Base-by-base conservation (phyloP, 805 yeast genomes). In the Debaryomyces tyrocola region DNA sequence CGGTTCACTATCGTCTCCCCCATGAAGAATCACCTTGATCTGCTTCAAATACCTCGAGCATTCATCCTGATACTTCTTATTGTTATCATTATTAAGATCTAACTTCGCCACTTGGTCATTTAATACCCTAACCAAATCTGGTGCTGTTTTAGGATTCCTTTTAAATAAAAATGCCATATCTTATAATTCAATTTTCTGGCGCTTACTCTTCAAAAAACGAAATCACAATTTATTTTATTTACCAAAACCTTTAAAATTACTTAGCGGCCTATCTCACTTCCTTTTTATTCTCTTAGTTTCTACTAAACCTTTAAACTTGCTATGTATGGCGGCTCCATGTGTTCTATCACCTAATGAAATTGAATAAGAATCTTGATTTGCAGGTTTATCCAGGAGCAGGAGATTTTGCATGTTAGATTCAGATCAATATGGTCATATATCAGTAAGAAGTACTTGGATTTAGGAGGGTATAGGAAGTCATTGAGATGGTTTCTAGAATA, bases 121-220 rank as follows among this genome's bases (percentile, higher is more conserved):
- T 50, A 90, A 74, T 6, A 84, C 82, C 41, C 88, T 77, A 3
- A 90, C 85, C 48, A 90, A 78, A 59, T 92, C 99, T 15, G 80
- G 79, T 2, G 97, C 96, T 0, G 96, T 84, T 64, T 90, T 90
- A 8, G 96, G 96, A 60, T 84, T 88, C 59, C 96, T 78, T 54
- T 90, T 87, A 77, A 94, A 92, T 56, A 94, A 73, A 59, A 92
- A 92, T 10, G 97, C 87, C 97, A 91, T 90, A 43, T 39, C 37
- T 6, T 28, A 3, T 9, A 31, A 12, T 14, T 2, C 17, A 8
- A 18, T 6, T 31, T 24, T 6, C 20, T 20, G 20, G 20, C 27
- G 34, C 9, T 18, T 15, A 27, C 35, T 29, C 10, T 20, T 33
- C 34, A 15, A 40, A 15, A 20, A 20, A 3, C 5, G 6, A 12